Base-by-base conservation (phyloP, 164 flowering plant species). In the Kingdonia uniflora region DNA sequence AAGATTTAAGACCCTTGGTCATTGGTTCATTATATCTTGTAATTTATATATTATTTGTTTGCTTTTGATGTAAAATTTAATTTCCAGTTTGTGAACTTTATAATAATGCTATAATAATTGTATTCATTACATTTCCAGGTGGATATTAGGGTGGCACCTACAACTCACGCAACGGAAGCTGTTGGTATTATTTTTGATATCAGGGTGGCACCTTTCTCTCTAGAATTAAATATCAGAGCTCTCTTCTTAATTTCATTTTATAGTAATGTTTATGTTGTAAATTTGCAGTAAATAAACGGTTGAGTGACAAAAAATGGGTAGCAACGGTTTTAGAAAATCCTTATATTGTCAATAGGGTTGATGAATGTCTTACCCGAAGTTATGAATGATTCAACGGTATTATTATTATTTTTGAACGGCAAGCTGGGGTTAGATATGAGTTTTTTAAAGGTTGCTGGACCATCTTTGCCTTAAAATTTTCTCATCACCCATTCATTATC, bases 301-400 rank as follows among this genome's bases (percentile, higher is more conserved):
- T 91, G 73, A 85, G 85, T 64, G 98, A 87, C 57, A 87, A 87
- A 74, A 95, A 91, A 62, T 70, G 96, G 17, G 86, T 85, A n/a
- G 88, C 94, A 19, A 95, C 96, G 23, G 95, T 92, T 5, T 45
- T 91, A 67, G 96, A 91, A 67, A 85, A 81, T 63, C 96, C 95
- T 13, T 70, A 74, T 65, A 82, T 80, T 5, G 43, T 79, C 42
- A 80, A 76, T n/a, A 80, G 83, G 86, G 90, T 91, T 54, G 92
- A 85, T 49, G 86, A 91, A 52, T 91, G 95, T 57, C 67, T 86
- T 33, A 80, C 86, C 33, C 94, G 95, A 11, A 64, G 90, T 0
- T 82, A 61, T 66, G 73, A 29, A 29, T 80, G 68, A 69, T 38
- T 37, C n/a, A n/a, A n/a, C 11, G 23, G 15, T 1, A 49, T 16